Evolutionary conservation across 805 yeast species (phyloP).

Genomic region (Starmerella cellae): DNA sequence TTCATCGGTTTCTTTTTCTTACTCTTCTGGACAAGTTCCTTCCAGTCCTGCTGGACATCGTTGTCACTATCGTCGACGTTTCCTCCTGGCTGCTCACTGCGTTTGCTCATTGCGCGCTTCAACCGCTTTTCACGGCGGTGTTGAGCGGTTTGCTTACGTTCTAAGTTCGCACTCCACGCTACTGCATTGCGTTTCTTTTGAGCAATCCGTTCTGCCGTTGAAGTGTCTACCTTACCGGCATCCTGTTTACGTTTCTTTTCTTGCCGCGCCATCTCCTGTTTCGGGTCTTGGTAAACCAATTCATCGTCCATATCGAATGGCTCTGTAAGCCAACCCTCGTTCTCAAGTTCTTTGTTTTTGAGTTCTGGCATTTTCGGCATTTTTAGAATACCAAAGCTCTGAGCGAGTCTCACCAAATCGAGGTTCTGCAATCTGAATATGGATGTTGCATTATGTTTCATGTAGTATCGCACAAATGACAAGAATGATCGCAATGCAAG

Average conservation of each 20-base stretch:
- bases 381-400: conserved; percentile 64
- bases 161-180: conserved; percentile 70
- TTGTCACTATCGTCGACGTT: conserved; percentile 26
- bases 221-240: conserved; percentile 23
- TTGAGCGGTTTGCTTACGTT: conserved; percentile 45
- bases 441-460: conserved; percentile 77
- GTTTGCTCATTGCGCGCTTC: conserved; percentile 43
- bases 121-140: conserved; percentile 57
- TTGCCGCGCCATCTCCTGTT: conserved; percentile 49
- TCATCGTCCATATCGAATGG: conserved; percentile 49
- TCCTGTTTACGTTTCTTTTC: conserved; percentile 34
- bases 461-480: conserved; percentile 67
- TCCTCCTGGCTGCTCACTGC: conserved; percentile 22
- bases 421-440: conserved; percentile 64
- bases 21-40: conserved; percentile 53
- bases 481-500: conserved; percentile 68
- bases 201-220: conserved; percentile 15
- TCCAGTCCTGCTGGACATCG: conserved; percentile 66
- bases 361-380: conserved; percentile 93
- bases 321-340: conserved; percentile 61
- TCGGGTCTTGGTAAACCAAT: conserved; percentile 49
- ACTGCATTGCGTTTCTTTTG: conserved; percentile 32
- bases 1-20: conserved; percentile 45
- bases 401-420: conserved; percentile 61
- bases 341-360: conserved; percentile 42